Evolutionary conservation across 139 green algal genomes (phyloP).

Genomic region (Spirogloea muscicola): DNA sequence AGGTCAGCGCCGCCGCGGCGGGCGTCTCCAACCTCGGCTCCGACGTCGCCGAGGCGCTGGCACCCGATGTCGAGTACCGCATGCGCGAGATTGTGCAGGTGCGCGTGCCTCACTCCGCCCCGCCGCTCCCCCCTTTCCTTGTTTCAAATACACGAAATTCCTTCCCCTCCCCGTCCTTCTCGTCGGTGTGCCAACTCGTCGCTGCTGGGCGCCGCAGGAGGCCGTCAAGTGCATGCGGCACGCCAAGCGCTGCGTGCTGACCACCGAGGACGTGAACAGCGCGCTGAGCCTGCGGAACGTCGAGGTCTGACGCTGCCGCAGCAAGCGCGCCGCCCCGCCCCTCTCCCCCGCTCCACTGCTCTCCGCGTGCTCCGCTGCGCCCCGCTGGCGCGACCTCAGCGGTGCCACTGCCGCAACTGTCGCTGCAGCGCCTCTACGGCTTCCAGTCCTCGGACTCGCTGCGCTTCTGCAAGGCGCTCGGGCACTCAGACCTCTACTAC

Average conservation of each 20-base stretch:
- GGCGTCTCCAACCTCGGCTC: conserved; percentile 26
- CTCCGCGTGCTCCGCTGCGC: too few species aligned
- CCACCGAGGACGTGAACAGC: conserved; percentile 73
- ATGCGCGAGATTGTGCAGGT: conserved; percentile 85
- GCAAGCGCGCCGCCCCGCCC: background rate
- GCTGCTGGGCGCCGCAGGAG: conserved; percentile 63
- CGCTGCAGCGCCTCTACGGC: conserved; percentile 68
- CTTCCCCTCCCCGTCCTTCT: background rate
- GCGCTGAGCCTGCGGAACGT: conserved; percentile 71
- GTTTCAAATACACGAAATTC: too few species aligned
- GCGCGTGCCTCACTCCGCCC: conserved; percentile 13
- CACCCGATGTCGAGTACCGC: conserved; percentile 83
- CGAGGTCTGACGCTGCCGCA: conserved; percentile 51
- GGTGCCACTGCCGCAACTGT: too few species aligned
- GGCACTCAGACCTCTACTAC: conserved; percentile 71
- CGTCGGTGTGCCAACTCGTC: too few species aligned
- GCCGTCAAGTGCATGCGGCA: conserved; percentile 81
- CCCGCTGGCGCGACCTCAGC: too few species aligned
- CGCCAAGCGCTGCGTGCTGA: conserved; percentile 68
- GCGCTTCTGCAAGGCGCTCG: conserved; percentile 62
- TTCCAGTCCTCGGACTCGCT: conserved; percentile 59
- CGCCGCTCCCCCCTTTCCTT: background rate
- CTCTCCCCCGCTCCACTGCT: background rate
- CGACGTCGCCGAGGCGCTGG: conserved; percentile 39
- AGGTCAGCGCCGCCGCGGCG: conserved; percentile 17